Evolutionary conservation across 305 asterid species (phyloP).

Genomic region (Plantago coronopus): DNA sequence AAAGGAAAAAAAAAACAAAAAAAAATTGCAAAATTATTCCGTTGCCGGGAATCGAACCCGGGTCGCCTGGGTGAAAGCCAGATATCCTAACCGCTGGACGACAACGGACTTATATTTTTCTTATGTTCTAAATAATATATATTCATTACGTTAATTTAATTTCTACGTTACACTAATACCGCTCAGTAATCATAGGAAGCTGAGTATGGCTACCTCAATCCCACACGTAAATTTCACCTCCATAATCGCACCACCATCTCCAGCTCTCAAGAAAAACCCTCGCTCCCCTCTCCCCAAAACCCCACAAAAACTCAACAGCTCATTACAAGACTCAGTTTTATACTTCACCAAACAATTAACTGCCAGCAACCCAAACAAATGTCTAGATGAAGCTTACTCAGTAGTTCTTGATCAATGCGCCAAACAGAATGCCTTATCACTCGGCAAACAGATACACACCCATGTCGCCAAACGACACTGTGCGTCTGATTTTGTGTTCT

Average conservation of each 20-base stretch:
- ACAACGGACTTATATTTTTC: constrained; percentile 43
- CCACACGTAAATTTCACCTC: constrained; percentile 28
- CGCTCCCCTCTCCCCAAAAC: constrained; percentile 18
- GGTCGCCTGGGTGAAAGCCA: constrained; percentile 99
- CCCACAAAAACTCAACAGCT: constrained; percentile 26
- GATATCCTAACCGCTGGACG: constrained; percentile 96
- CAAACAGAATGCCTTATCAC: constrained; percentile 27
- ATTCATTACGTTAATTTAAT: no score
- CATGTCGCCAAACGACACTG: constrained; percentile 38
- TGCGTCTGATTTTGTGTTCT: constrained; percentile 41
- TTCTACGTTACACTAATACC: no score
- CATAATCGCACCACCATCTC: constrained; percentile 25
- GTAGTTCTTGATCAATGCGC: constrained; percentile 54
- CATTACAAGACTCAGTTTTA: constrained; percentile 32
- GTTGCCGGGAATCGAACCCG: constrained; percentile 97
- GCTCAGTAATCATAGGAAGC: not conserved
- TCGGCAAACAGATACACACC: constrained; percentile 62
- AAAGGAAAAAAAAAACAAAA: no score
- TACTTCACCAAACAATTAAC: constrained; percentile 27
- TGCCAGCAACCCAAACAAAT: constrained; percentile 24
- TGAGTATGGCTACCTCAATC: constrained; percentile 32
- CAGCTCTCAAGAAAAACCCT: constrained; percentile 18
- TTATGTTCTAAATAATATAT: no score
- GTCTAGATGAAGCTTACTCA: constrained; percentile 53
- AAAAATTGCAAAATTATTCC: no score